Evolutionary conservation across 306 rosid genomes (phyloP), one percentile per base, ranked within the genome.

Genomic region (Prosopis cineraria): DNA sequence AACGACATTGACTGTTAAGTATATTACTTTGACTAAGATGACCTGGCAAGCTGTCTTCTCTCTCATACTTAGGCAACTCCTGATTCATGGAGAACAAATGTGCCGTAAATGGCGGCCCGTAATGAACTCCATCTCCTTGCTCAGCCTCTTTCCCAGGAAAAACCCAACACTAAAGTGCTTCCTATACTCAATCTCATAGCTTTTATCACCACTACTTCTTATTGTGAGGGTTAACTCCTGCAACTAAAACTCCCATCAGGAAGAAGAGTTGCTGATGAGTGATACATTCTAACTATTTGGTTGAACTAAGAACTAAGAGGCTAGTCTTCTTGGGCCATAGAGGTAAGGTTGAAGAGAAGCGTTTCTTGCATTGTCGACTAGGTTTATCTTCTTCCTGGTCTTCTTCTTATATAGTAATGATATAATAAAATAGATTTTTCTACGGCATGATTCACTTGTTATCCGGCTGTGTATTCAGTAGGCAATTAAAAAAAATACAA

Each of bases 61-160:
- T n/a, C n/a, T n/a, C n/a, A n/a, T n/a, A n/a, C 80, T 75, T 91
- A 85, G 90, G 9, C 90, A 91, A 41, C 81, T 96, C 86, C 80
- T 93, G 97, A 79, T 91, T 93, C 97, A 91, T 91, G 0, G 92
- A 83, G 40, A 90, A 53, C 2, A 93, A 83, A 72, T 93, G 98
- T 0, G 98, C 87, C 3, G 98, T 79, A 58, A 91, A 90, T 0
- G 98, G 97, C 0, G 92, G 98, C 0, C 93, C 80, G 78, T 93
- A 34, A 48, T 87, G 10, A 90, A 90, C 73, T 6, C 81, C 36
- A 90, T 67, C 40, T 7, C 76, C 11, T 80, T 53, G 53, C 80
- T 84, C 6, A 58, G 83, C 68, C 77, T 79, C 30, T 41, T 78
- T 24, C 30, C 77, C 65, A 88, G 3, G 25, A 70, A 12, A 80